Conservation (phyloP, 768 basidiomycete species). For the Favolaschia claudopus region DNA sequence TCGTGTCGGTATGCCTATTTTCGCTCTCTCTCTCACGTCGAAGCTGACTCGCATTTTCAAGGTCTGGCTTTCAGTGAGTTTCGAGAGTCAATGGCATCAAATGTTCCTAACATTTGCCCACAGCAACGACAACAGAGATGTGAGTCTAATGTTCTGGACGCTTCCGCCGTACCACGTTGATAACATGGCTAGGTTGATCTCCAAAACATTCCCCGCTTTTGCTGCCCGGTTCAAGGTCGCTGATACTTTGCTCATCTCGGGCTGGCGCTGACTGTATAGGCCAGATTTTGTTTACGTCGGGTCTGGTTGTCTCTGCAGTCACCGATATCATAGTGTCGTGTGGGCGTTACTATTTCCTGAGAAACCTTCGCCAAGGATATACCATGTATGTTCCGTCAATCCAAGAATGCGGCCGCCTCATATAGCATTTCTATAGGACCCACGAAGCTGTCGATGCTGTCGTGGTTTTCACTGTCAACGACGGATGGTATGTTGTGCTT, state of each 20-base stretch:
- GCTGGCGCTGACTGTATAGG: slow-evolving; percentile 2
- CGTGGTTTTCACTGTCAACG: slow-evolving; percentile 22
- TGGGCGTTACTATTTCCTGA: slow-evolving; percentile 17
- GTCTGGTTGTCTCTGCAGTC: slow-evolving; percentile 16
- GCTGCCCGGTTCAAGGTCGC: slow-evolving; percentile 3
- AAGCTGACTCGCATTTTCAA: background rate
- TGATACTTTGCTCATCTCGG: background rate
- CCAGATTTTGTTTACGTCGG: slow-evolving; percentile 19
- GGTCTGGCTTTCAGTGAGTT: slow-evolving; percentile 6
- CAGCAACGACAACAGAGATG: slow-evolving; percentile 12
- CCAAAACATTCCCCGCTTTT: slow-evolving; percentile 1
- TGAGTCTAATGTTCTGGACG: background rate
- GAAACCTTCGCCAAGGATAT: slow-evolving; percentile 17
- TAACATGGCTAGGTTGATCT: background rate
- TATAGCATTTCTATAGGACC: background rate
- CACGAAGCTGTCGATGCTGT: slow-evolving; percentile 23
- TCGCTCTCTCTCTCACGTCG: background rate
- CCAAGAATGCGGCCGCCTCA: background rate
- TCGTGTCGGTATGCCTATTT: background rate
- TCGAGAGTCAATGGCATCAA: no score
- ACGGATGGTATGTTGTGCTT: slow-evolving; percentile 19
- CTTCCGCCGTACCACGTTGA: background rate
- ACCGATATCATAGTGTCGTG: slow-evolving; percentile 20
- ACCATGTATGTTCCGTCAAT: slow-evolving; percentile 2
- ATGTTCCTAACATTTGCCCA: background rate